Conservation (phyloP, 192 early-diverging fungal species). For the Mortierella claussenii region DNA sequence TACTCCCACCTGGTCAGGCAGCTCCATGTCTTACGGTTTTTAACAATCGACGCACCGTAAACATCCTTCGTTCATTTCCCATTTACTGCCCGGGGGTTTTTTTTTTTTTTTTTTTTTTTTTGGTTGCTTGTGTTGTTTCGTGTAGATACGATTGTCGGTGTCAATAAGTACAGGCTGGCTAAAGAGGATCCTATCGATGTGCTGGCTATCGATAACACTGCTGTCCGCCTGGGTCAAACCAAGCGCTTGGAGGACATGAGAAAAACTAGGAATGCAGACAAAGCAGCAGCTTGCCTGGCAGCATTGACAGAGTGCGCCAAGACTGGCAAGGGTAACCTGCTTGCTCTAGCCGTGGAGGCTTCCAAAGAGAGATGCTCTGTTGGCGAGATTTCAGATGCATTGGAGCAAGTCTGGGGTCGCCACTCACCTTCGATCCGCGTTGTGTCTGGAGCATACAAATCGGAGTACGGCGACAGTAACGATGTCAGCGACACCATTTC, state of each 20-base stretch:
- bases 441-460: slow-evolving; percentile 87
- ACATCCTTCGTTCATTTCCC: no score
- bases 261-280: slow-evolving; percentile 62
- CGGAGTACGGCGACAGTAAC: slow-evolving; percentile 74
- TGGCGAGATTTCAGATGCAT: slow-evolving; percentile 84
- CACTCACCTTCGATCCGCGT: slow-evolving; percentile 85
- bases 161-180: slow-evolving; percentile 86
- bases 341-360: slow-evolving; percentile 80
- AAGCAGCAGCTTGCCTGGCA: slow-evolving; percentile 64
- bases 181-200: slow-evolving; percentile 77
- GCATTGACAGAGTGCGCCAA: slow-evolving; percentile 76
- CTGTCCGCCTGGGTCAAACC: slow-evolving; percentile 74
- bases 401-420: slow-evolving; percentile 86
- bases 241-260: slow-evolving; percentile 69
- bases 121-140: no score
- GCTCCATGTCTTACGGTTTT: no score
- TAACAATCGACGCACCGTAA: no score
- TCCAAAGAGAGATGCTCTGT: slow-evolving; percentile 82
- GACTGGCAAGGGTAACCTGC: slow-evolving; percentile 75
- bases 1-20: no score
- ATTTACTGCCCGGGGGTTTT: no score
- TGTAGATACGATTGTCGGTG: slow-evolving; percentile 90
- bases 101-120: no score
- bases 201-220: slow-evolving; percentile 83
- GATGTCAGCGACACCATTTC: slow-evolving; percentile 74